These are phyloP conservation scores for Cladophialophora immunda DNA, from an alignment of 2,329 filamentous ascomycete species.

Conservation along the genomic window DNA sequence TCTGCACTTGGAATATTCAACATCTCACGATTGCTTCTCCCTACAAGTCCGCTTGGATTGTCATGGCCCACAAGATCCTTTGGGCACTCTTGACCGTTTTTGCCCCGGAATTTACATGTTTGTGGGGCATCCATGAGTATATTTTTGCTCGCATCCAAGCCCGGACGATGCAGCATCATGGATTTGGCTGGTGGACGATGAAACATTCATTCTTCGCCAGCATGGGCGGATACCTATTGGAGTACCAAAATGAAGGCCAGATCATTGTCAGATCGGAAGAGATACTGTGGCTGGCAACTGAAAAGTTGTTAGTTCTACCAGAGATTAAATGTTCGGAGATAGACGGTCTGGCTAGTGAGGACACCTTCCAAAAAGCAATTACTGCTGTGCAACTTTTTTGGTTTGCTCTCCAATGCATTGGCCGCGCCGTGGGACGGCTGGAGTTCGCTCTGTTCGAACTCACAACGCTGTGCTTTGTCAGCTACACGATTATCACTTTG, in stretches of 20 bases:
- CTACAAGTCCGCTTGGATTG: neutral
- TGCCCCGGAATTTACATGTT: neutral
- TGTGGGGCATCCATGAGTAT: neutral
- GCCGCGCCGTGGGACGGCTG: neutral
- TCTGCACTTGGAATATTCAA: conserved; percentile 6
- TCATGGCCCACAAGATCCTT: neutral
- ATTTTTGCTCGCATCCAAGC: neutral
- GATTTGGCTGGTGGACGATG: conserved; percentile 2
- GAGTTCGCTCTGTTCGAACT: neutral
- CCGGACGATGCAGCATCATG: neutral
- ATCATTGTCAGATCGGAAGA: neutral
- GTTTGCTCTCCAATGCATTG: conserved; percentile 3
- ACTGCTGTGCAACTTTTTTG: neutral
- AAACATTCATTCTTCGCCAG: conserved; percentile 2
- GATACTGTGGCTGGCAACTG: neutral
- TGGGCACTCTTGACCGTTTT: neutral
- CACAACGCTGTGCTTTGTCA: neutral
- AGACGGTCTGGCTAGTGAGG: neutral
- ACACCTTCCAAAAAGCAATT: conserved; percentile 3
- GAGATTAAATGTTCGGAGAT: neutral
- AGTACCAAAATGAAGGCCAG: neutral
- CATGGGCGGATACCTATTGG: conserved; percentile 10
- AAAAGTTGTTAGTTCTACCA: neutral
- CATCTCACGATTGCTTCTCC: conserved; percentile 4
- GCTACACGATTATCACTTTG: neutral